phyloP scores from a whole-genome alignment of 75 land plant species.

The Chamaecyparis obtusa region DNA sequence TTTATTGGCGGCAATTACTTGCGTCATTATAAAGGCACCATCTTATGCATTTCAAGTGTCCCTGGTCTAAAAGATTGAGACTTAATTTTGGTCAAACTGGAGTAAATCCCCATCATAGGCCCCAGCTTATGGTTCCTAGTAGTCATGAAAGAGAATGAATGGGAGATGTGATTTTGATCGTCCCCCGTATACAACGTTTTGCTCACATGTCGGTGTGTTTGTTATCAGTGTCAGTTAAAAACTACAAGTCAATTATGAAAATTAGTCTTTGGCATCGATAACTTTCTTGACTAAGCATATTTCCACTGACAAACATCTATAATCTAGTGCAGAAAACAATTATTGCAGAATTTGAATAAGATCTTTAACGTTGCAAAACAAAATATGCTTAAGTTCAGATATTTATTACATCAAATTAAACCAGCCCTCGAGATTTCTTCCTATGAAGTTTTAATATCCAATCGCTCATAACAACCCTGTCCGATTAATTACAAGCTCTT shows the following conservation, averaged over 20 bases:
- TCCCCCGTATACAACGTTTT: too few species aligned
- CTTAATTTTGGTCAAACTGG: neutral
- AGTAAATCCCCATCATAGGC: too few species aligned
- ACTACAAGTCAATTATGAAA: neutral
- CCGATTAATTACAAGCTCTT: neutral
- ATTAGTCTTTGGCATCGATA: neutral
- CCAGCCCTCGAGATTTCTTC: neutral
- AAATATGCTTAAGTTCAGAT: neutral
- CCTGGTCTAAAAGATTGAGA: neutral
- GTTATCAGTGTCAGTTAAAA: neutral
- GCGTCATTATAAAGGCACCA: neutral
- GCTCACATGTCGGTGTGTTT: too few species aligned
- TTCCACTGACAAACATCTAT: neutral
- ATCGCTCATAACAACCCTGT: neutral
- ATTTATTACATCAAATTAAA: neutral
- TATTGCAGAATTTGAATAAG: neutral
- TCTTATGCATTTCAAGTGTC: neutral
- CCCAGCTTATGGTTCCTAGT: too few species aligned
- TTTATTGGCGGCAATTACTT: too few species aligned
- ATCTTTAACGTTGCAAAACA: neutral
- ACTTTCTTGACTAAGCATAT: neutral
- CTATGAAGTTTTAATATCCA: neutral
- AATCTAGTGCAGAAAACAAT: neutral
- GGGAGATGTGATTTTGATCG: too few species aligned
- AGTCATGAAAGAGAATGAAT: too few species aligned